A percentile compares a stretch with the other conserved stretches of the same genome.
These are phyloP conservation scores for Neurospora sp. DNA, from an alignment of 495 filamentous ascomycete genomes.

Conservation along the genomic window DNA sequence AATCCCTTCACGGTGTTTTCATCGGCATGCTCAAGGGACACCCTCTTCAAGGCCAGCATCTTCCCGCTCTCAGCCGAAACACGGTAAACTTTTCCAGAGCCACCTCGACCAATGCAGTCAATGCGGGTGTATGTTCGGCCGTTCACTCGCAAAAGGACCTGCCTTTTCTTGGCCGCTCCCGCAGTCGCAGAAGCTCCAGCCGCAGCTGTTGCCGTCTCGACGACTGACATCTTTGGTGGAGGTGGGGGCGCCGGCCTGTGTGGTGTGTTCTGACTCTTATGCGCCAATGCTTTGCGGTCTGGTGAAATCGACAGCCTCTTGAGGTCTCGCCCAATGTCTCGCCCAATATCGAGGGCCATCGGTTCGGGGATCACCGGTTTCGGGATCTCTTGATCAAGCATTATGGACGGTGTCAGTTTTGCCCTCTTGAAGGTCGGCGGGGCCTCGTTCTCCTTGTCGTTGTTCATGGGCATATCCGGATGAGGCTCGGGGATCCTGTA, in stretches of 20 bases:
- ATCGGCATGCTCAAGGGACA: slow-evolving; percentile 84
- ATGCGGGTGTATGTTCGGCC: slow-evolving; percentile 82
- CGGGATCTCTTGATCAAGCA: slow-evolving; percentile 48
- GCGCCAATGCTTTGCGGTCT: slow-evolving; percentile 58
- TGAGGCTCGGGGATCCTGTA: slow-evolving; percentile 58
- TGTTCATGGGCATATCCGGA: slow-evolving; percentile 43
- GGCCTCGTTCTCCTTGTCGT: slow-evolving; percentile 75
- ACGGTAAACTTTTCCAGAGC: slow-evolving; percentile 86
- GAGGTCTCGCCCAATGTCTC: slow-evolving; percentile 3
- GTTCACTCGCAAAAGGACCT: slow-evolving; percentile 75
- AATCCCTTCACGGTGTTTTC: slow-evolving; percentile 74
- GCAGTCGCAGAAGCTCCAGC: slow-evolving; percentile 66
- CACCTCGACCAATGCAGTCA: slow-evolving; percentile 83
- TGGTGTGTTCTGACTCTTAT: slow-evolving; percentile 73
- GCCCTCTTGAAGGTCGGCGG: slow-evolving; percentile 61
- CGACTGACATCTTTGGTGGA: slow-evolving; percentile 86
- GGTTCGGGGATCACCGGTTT: slow-evolving; percentile 36
- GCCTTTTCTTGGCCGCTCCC: slow-evolving; percentile 60
- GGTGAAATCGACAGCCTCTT: slow-evolving; percentile 33
- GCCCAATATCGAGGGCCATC: slow-evolving; percentile 20
- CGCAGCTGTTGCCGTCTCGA: slow-evolving; percentile 80
- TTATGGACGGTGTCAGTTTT: slow-evolving; percentile 31
- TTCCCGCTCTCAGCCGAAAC: slow-evolving; percentile 96
- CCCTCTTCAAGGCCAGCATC: slow-evolving; percentile 86
- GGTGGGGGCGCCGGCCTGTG: slow-evolving; percentile 72